Evolutionary conservation across 805 yeast genomes (phyloP).

Genomic region (Saccharomycodes ludwigii): DNA sequence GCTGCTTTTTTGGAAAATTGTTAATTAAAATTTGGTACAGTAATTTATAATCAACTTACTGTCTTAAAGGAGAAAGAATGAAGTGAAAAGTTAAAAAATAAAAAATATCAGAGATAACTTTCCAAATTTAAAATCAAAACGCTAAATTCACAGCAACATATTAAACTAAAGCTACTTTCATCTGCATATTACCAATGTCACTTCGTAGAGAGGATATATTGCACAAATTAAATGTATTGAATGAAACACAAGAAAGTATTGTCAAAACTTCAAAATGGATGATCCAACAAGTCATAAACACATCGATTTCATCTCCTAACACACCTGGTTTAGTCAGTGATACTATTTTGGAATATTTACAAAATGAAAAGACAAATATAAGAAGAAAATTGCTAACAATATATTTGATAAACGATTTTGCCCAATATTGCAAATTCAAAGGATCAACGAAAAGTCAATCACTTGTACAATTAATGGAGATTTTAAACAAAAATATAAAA

Average conservation of each 20-base stretch:
- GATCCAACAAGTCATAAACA: conserved; percentile 17
- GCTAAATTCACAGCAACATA: too few relatives aligned
- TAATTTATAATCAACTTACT: too few relatives aligned
- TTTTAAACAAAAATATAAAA: conserved; percentile 24
- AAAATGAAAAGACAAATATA: conserved; percentile 14
- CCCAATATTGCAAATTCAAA: conserved; percentile 21
- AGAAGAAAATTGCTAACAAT: conserved; percentile 20
- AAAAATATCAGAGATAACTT: too few relatives aligned
- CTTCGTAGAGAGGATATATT: conserved; percentile 19
- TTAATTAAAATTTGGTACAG: too few relatives aligned
- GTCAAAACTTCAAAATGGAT: conserved; percentile 23
- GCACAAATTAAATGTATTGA: conserved; percentile 15
- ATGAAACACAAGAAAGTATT: conserved; percentile 24
- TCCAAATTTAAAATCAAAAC: too few relatives aligned
- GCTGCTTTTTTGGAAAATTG: too few relatives aligned
- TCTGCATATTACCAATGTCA: too few relatives aligned
- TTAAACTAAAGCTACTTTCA: too few relatives aligned
- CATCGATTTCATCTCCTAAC: not conserved
- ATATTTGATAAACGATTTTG: conserved; percentile 22
- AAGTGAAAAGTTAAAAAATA: too few relatives aligned
- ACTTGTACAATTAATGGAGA: conserved; percentile 26
- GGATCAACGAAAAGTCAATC: conserved; percentile 9
- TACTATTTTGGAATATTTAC: conserved; percentile 17
- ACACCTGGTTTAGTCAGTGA: conserved; percentile 10
- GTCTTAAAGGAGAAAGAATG: too few relatives aligned